Base-by-base conservation (phyloP, 1,284 basidiomycete species). In the Cronartium ribicola region DNA sequence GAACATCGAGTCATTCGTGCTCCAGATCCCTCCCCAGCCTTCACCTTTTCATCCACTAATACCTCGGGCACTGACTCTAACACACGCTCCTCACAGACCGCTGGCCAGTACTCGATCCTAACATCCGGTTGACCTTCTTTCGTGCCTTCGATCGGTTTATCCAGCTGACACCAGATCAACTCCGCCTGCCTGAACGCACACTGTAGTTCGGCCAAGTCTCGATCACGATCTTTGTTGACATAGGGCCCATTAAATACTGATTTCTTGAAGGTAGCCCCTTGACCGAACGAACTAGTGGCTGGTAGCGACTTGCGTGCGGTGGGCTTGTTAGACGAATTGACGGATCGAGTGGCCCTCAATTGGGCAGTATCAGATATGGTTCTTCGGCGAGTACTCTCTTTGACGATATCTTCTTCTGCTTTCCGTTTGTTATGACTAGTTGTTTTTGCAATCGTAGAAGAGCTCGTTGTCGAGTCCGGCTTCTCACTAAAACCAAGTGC, bases 31-130 rank as follows among this genome's bases (percentile, higher is more conserved):
- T 44, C 8, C 1, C 36, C 67, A 46, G 67, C 29, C 29, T 63
- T 8, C 22, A 29, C 5, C 39, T 70, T 61, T 17, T 10, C 14
- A 44, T 62, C 57, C 14, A 4, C 44, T 5, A 13, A 20, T 4
- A 70, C 57, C 22, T 70, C 59, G 40, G 60, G 40, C n/a, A 20
- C 40, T 29, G 63, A 37, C 43, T 67, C 22, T 8, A 69, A 36
- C 7, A 40, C 59, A 0, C 76, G 63, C 36, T 64, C 17, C 20
- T 55, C 84, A 10, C 91, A 84, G 20, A 90, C 78, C 1, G 85
- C 88, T 1, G 90, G 90, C 90, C 90, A 91, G 76, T 87, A 87
- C 36, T 81, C 78, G 76, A 91, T 88, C 20, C 78, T 78, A 63
- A 84, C 82, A 17, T 81, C 82, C 8, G 77, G 57, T 43, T 81